Percentiles rank a stretch among this genome's conserved stretches.
These are phyloP conservation scores for Clonostachys byssicola DNA, from an alignment of 2,329 filamentous ascomycete genomes.

Conservation along the genomic window DNA sequence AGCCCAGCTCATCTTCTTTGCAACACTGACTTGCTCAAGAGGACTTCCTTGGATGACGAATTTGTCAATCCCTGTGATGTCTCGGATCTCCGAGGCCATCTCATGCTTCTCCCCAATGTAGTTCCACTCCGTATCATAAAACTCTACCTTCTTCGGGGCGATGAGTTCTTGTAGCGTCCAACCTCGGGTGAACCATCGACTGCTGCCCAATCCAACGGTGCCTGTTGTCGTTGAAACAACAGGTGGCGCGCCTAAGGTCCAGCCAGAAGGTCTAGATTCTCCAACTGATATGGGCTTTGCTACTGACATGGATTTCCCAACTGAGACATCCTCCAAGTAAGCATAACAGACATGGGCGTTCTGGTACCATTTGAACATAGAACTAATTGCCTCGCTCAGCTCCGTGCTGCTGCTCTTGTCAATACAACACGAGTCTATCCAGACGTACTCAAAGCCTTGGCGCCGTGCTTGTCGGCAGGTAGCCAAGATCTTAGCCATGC, in stretches of 20 bases:
- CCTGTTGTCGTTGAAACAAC: too few species aligned
- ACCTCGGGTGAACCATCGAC: conserved; percentile 4
- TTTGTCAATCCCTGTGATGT: conserved; percentile 4
- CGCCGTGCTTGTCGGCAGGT: neutral
- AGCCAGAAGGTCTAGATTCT: neutral
- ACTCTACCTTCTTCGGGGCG: conserved; percentile 4
- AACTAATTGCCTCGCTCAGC: conserved; percentile 4
- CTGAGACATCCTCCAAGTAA: conserved; percentile 2
- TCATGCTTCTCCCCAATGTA: conserved; percentile 1
- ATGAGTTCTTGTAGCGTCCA: conserved; percentile 10
- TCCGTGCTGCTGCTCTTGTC: conserved; percentile 11
- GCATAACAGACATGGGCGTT: conserved; percentile 4
- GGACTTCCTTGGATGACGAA: neutral
- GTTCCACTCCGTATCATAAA: conserved; percentile 14
- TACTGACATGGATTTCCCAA: too few species aligned
- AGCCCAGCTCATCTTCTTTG: conserved; percentile 8
- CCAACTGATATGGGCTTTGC: too few species aligned
- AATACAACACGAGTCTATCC: conserved; percentile 12
- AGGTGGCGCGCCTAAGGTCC: neutral
- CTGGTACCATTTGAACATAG: conserved; percentile 12
- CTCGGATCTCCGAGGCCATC: neutral
- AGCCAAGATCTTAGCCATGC: neutral
- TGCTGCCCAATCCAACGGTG: neutral
- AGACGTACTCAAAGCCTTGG: conserved; percentile 3
- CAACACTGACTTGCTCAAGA: neutral